Evolutionary conservation across 1,139 yeast genomes (phyloP).

Genomic region (Eremothecium cymbalariae): DNA sequence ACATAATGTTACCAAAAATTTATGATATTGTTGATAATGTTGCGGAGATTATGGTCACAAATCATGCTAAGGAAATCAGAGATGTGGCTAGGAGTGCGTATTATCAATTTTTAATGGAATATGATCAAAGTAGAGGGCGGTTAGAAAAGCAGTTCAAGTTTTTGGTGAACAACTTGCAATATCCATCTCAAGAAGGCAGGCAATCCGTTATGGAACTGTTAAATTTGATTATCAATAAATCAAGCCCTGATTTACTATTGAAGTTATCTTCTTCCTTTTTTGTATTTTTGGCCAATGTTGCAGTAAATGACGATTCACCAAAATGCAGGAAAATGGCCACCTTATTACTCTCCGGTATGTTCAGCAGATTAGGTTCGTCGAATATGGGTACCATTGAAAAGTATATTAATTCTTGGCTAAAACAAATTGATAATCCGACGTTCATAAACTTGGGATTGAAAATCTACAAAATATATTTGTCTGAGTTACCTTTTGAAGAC

Average conservation of each 20-base stretch:
- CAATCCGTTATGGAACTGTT: constrained; percentile 86
- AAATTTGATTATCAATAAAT: constrained; percentile 58
- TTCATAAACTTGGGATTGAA: constrained; percentile 72
- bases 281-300: constrained; percentile 68
- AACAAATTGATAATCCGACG: constrained; percentile 43
- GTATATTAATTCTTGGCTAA: constrained; percentile 62
- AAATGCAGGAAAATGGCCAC: constrained; percentile 83
- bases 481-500: constrained; percentile 42
- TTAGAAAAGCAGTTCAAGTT: constrained; percentile 76
- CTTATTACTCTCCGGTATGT: constrained; percentile 47
- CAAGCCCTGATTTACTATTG: constrained; percentile 53
- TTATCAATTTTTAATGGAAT: constrained; percentile 83
- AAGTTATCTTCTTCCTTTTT: constrained; percentile 70
- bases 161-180: constrained; percentile 73
- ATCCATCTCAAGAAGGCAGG: constrained; percentile 82
- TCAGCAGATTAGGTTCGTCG: constrained; percentile 43
- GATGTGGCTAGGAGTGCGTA: constrained; percentile 80
- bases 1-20: constrained; percentile 74
- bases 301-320: constrained; percentile 71
- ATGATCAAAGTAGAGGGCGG: constrained; percentile 86
- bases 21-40: constrained; percentile 83
- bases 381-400: constrained; percentile 45
- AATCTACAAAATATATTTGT: constrained; percentile 57
- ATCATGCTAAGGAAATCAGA: constrained; percentile 74
- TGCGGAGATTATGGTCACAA: constrained; percentile 81